phyloP scores from a whole-genome alignment of 2,329 filamentous ascomycete species.

The Boeremia lycopersici region DNA sequence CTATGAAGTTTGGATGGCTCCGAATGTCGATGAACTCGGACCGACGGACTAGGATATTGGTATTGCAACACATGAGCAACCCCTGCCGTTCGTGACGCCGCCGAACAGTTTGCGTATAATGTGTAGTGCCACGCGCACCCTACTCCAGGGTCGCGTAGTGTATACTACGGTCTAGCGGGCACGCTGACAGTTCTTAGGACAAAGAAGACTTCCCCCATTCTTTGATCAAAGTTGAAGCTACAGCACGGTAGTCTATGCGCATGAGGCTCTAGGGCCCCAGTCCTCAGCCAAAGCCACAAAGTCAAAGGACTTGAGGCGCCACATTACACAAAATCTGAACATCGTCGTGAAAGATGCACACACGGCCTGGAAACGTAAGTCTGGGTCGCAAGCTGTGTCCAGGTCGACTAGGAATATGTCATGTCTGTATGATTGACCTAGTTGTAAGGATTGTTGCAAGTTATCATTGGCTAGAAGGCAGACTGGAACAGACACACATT shows the following conservation, averaged over 20 bases:
- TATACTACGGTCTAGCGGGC: background rate
- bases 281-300: background rate
- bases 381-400: too few relatives aligned
- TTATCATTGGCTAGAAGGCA: background rate
- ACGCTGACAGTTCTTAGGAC: constrained; percentile 1
- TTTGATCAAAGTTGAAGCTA: constrained; percentile 6
- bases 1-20: background rate
- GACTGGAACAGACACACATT: background rate
- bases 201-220: background rate
- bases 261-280: background rate
- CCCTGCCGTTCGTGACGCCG: background rate
- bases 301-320: background rate
- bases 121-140: background rate
- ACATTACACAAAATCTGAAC: background rate
- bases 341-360: too few relatives aligned
- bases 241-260: constrained; percentile 10
- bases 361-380: too few relatives aligned
- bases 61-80: background rate
- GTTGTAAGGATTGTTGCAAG: too few relatives aligned
- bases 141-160: background rate
- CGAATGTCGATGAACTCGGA: constrained; percentile 7
- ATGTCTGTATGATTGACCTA: too few relatives aligned
- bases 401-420: too few relatives aligned
- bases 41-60: constrained; percentile 6
- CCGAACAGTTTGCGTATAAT: background rate